Base-by-base conservation (phyloP, 305 asterid species). In the Ilex paraguariensis region DNA sequence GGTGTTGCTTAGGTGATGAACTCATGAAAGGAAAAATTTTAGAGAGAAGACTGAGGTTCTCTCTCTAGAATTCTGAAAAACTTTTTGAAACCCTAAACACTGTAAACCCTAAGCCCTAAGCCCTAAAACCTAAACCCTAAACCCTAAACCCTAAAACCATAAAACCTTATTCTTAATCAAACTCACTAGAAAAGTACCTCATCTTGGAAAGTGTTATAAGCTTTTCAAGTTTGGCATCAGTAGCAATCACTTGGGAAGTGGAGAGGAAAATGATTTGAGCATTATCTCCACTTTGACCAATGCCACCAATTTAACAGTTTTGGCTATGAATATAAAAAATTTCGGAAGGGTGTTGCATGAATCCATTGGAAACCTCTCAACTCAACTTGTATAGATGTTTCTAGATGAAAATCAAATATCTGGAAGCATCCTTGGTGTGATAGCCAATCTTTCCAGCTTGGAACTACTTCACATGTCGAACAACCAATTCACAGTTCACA, bases 401-500 rank as follows among this genome's bases (percentile, higher is more conserved):
- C 11, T 66, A 8, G 32, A 62, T 31, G 15, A 53, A 60, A 65
- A 71, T 59, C 65, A 49, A 62, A n/a, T 71, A 33, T 54, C 67
- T 44, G 76, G 68, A 16, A 32, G 46, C 46, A 66, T 65, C 61
- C 71, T 60, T 3, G n/a, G 48, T 57, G 72, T 64, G 39, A 57
- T 66, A 33, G 71, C 63, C 32, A 71, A 61, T 0, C 64, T 71
- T 30, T 0, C 60, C 54, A 56, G 51, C 6, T 10, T 71, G 56
- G 65, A 57, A 61, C 64, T 64, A 13, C 60, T 71, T 53, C 63
- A 63, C 57, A 48, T 66, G 62, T 49, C 62, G 54, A 28, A 61
- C 57, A 71, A 71, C 60, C 61, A 50, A 50, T 61, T 71, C 58
- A 61, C 59, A 15, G 77, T 73, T 49, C 62, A 39, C 28, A 72